These are phyloP conservation scores for Solanum ahanhuiri DNA, from an alignment of 257 asterid genomes.

Conservation along the genomic window DNA sequence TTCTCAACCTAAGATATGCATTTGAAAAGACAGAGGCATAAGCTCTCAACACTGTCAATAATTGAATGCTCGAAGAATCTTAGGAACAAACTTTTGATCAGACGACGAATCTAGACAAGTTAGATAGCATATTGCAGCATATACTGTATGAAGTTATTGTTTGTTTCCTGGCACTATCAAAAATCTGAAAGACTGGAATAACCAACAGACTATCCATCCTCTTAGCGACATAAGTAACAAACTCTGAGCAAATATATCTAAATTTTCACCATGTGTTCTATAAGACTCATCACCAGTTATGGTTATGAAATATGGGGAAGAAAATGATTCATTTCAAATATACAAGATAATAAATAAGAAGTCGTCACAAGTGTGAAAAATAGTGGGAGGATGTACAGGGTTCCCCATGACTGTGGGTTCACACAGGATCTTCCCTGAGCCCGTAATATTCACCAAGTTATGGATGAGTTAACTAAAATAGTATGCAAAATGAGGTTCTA, in stretches of 20 bases:
- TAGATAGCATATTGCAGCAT: neutral
- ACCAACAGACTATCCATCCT: neutral
- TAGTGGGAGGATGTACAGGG: neutral
- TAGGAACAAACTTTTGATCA: neutral
- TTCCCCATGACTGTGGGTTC: neutral
- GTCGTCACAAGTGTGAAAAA: neutral
- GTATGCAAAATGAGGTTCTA: neutral
- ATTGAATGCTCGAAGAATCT: neutral
- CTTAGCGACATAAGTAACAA: neutral
- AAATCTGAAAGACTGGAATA: neutral
- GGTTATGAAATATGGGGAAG: neutral
- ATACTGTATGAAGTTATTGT: neutral
- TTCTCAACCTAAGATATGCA: conserved; percentile 70
- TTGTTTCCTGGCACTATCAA: neutral
- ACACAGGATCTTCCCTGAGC: neutral
- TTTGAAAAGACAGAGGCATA: conserved; percentile 7
- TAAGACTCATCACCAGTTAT: neutral
- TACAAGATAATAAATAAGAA: neutral
- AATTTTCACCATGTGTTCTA: neutral
- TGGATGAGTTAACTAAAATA: neutral
- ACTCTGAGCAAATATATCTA: neutral
- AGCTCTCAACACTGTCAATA: neutral
- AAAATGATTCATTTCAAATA: neutral
- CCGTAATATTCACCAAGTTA: neutral
- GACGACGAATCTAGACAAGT: neutral